These are phyloP conservation scores for Torulaspora globosa DNA, from an alignment of 1,139 yeast species.

Conservation along the genomic window DNA sequence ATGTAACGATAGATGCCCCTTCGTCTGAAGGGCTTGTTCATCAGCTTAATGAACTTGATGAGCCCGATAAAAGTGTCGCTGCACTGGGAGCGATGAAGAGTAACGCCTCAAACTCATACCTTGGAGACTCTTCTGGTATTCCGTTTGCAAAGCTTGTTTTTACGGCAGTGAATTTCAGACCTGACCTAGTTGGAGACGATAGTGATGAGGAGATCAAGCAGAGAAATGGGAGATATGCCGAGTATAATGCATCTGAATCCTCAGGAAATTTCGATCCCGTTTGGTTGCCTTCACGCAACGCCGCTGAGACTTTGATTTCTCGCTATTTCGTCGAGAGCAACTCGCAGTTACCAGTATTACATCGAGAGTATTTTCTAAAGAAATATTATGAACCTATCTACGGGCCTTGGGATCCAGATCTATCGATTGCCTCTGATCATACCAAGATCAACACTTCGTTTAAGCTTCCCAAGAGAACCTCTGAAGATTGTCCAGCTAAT, in stretches of 20 bases:
- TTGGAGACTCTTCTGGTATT: conserved; percentile 57
- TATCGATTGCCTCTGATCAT: conserved; percentile 59
- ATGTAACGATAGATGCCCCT: conserved; percentile 12
- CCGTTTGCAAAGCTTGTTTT: conserved; percentile 72
- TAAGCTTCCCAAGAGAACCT: conserved; percentile 13
- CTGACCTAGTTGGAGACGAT: conserved; percentile 28
- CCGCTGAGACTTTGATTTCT: conserved; percentile 65
- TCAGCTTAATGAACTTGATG: conserved; percentile 22
- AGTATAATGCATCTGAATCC: conserved; percentile 21
- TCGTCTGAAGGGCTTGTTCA: conserved; percentile 7
- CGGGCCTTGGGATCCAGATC: conserved; percentile 54
- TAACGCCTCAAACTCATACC: conserved; percentile 41
- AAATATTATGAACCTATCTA: conserved; percentile 72
- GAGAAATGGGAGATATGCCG: conserved; percentile 23
- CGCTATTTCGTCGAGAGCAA: conserved; percentile 75
- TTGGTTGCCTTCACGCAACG: conserved; percentile 60
- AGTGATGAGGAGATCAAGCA: conserved; percentile 27
- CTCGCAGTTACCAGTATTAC: conserved; percentile 75
- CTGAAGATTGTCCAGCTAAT: background rate
- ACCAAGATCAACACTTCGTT: conserved; percentile 46
- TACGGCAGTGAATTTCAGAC: conserved; percentile 66
- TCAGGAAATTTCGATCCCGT: conserved; percentile 21
- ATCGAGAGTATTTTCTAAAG: conserved; percentile 68
- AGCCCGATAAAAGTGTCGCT: conserved; percentile 24
- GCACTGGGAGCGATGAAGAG: conserved; percentile 26